Base-by-base conservation (phyloP, 371 early-diverging fungal genomes). In the Mucor lusitanicus region DNA sequence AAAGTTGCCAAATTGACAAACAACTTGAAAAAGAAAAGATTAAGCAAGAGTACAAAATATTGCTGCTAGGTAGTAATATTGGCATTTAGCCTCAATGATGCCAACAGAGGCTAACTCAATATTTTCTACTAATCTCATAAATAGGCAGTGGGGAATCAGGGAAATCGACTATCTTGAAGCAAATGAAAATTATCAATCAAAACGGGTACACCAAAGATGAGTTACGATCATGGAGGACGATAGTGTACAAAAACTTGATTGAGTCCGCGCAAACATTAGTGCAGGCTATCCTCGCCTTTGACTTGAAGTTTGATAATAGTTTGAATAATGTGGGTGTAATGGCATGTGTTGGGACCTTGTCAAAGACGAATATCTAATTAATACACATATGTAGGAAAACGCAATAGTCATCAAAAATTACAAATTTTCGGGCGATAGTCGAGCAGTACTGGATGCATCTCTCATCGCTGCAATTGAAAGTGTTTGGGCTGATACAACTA, bases 121-220 rank as follows among this genome's bases (percentile, higher is more conserved):
- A 23, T 25, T 50, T 50, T 23, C 21, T 50, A 9, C 25, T 6
- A 11, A 8, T 35, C 15, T 53, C 35, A 3, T 57, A n/a, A n/a
- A n/a, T n/a, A 80, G 92, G 95, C 21, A 90, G 91, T 68, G 95
- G 94, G 59, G 96, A 95, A 78, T 93, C 94, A 23, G 96, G 96
- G 63, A 95, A 95, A 75, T 90, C 92, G 37, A 96, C 96, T 33
- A 91, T 96, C 62, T 89, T 95, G 27, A 96, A 96, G 62, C 95
- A 96, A 76, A 94, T 96, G 93, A 94, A 93, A 71, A 90, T 97
- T 68, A 92, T 97, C 67, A 92, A 96, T 78, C 94, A 93, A 68
- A 85, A 88, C 30, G 97, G 96, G 5, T 98, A 93, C 73, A 84
- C 88, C 19, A 78, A 85, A 61, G 88, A 89, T 37, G 97, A 97